phyloP scores from a whole-genome alignment of 768 basidiomycete genomes.

The Kwoniella newhampshirensis region DNA sequence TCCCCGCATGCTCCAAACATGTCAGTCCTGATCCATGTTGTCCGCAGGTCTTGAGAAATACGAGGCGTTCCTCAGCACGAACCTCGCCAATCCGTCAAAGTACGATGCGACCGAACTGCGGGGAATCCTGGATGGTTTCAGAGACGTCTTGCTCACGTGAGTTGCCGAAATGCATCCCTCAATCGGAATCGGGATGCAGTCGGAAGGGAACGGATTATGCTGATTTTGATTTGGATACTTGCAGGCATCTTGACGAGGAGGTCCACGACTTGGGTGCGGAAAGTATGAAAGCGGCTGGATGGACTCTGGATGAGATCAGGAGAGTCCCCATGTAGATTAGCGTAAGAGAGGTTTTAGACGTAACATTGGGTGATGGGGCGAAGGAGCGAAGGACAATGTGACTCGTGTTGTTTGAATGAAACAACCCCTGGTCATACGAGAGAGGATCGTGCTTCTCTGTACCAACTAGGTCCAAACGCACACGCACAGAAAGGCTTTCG shows the following conservation, averaged over 20 bases:
- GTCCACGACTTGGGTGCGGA: slow-evolving; percentile 48
- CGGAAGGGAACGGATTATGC: neutral
- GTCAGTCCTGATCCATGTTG: no score
- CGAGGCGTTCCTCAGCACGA: slow-evolving; percentile 32
- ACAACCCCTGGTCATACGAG: slow-evolving; percentile 2
- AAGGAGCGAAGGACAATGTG: neutral
- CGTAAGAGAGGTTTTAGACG: no score
- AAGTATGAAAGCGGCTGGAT: slow-evolving; percentile 49
- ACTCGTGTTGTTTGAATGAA: neutral
- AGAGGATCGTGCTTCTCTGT: no score
- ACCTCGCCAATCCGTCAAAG: slow-evolving; percentile 29
- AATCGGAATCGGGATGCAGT: neutral
- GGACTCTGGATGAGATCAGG: slow-evolving; percentile 47
- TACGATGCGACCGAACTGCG: slow-evolving; percentile 47
- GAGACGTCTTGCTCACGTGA: slow-evolving; percentile 48
- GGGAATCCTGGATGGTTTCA: slow-evolving; percentile 43
- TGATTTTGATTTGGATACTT: neutral
- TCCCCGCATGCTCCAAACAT: slow-evolving; percentile 6
- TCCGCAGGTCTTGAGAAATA: slow-evolving; percentile 46
- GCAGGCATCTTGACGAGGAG: slow-evolving; percentile 51
- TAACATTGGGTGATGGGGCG: no score
- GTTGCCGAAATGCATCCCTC: slow-evolving; percentile 11
- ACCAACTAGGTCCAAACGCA: no score
- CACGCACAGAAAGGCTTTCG: no score
- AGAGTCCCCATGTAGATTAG: slow-evolving; percentile 39